A percentile compares a stretch with the other conserved stretches of the same genome.
These are phyloP conservation scores for Microbotryum violaceum DNA, from an alignment of 1,284 basidiomycete genomes.

Conservation along the genomic window DNA sequence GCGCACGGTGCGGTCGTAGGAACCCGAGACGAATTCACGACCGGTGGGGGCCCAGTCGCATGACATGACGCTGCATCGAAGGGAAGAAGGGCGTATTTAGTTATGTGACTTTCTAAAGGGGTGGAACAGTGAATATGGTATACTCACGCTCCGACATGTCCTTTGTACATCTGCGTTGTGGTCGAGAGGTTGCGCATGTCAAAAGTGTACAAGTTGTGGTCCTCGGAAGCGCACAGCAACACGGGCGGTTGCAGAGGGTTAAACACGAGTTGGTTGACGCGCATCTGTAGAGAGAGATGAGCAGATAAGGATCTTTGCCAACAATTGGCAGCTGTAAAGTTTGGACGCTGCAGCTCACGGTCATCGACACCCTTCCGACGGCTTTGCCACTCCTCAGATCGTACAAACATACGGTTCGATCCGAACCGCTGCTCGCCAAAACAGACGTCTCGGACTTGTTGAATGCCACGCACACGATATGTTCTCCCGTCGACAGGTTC, in stretches of 20 bases:
- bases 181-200: conserved; percentile 78
- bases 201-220: conserved; percentile 97
- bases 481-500: conserved; percentile 73
- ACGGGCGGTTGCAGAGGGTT: conserved; percentile 91
- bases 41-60: conserved; percentile 64
- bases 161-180: conserved; percentile 93
- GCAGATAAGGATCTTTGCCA: too few relatives aligned
- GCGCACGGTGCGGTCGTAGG: conserved; percentile 89
- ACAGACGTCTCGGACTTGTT: conserved; percentile 90
- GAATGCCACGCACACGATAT: conserved; percentile 75
- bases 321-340: conserved; percentile 1
- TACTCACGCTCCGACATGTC: conserved; percentile 77
- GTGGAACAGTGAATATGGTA: neutral
- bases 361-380: conserved; percentile 81
- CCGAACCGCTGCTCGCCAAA: conserved; percentile 84
- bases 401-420: conserved; percentile 91
- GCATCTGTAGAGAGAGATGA: conserved; percentile 31
- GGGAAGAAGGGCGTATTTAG: neutral
- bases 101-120: neutral
- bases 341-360: conserved; percentile 47
- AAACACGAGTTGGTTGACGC: conserved; percentile 80
- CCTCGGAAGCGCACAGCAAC: conserved; percentile 87
- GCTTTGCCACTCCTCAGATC: conserved; percentile 94
- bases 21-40: conserved; percentile 89
- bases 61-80: conserved; percentile 36